Evolutionary conservation across 176 grass and related monocot species (phyloP).

Genomic region (Musa schizocarpa): DNA sequence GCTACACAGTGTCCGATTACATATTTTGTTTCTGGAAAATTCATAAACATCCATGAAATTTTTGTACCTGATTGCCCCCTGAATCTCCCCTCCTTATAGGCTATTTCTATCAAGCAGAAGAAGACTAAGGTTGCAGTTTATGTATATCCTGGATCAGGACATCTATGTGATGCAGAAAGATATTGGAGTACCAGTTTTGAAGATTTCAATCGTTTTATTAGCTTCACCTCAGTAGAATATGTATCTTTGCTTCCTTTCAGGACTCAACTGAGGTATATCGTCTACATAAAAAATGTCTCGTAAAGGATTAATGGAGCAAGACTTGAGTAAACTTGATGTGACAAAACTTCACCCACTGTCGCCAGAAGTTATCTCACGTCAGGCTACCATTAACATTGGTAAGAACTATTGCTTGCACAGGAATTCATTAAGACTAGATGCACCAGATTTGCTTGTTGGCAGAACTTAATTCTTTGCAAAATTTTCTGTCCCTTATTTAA

Average conservation of each 20-base stretch:
- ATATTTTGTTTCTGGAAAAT: too few relatives aligned
- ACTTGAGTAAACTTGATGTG: constrained; percentile 75
- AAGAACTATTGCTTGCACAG: not conserved
- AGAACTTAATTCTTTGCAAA: not conserved
- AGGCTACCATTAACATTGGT: constrained; percentile 89
- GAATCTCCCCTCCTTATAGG: too few relatives aligned
- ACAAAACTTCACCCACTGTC: constrained; percentile 65
- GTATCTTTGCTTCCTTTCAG: not conserved
- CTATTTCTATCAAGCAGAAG: too few relatives aligned
- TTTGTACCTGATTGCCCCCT: too few relatives aligned
- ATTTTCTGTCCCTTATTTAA: too few relatives aligned
- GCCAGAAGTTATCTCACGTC: constrained; percentile 79
- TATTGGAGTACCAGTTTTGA: too few relatives aligned
- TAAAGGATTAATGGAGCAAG: constrained; percentile 85
- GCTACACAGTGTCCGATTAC: too few relatives aligned
- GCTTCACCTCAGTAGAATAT: not conserved
- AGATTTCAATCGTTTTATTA: too few relatives aligned
- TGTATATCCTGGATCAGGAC: too few relatives aligned
- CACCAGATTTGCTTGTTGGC: not conserved
- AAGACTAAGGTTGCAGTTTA: too few relatives aligned
- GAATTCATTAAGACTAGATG: not conserved
- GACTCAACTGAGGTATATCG: not conserved
- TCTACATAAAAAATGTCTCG: constrained; percentile 45
- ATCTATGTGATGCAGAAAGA: too few relatives aligned
- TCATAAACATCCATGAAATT: too few relatives aligned